Evolutionary conservation across 805 yeast genomes (phyloP), one percentile per base, ranked within the genome.

Genomic region (Candida anglica): DNA sequence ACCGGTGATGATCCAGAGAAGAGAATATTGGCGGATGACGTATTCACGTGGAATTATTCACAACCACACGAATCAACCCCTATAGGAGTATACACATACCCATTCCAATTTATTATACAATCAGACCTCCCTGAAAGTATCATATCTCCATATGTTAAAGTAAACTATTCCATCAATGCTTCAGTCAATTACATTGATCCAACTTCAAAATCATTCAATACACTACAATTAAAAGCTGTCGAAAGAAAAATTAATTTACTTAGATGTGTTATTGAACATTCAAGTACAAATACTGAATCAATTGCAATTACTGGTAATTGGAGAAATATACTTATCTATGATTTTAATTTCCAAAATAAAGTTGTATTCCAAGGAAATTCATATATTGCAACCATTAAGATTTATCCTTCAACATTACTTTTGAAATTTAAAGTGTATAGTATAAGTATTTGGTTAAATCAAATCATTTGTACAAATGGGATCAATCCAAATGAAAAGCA

Each of bases 251-350:
- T 21, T 11, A 21, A 21, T 21, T 9, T 21, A 9, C 10, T 21
- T 9, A 9, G 23, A 21, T 21, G 23, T 11, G 11, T 21, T 9
- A 9, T 11, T 11, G 23, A 21, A 21, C 11, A 21, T 11, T 21
- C 23, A 21, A 9, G 19, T 6, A 10, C 29, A 10, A 26, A 16
- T 13, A 20, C 17, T n/a, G 37, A 32, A 16, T 38, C 48, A 9
- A 26, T 47, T 6, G 31, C 40, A 19, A 46, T 42, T n/a, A 33
- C 44, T 2, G 52, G 52, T 2, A 44, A 43, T 28, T 48, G 52
- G 52, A 27, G 50, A 25, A 34, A 41, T 20, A 17, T 44, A 11
- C 31, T 48, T 3, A 33, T 44, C 9, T 47, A 47, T 27, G 49
- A 47, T 25, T 42, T 42, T 22, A 28, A 32, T 14, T 35, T 40